Evolutionary conservation across 2,329 filamentous ascomycete genomes (phyloP), one percentile per base, ranked within the genome.

Genomic region (Xylaria sp.): DNA sequence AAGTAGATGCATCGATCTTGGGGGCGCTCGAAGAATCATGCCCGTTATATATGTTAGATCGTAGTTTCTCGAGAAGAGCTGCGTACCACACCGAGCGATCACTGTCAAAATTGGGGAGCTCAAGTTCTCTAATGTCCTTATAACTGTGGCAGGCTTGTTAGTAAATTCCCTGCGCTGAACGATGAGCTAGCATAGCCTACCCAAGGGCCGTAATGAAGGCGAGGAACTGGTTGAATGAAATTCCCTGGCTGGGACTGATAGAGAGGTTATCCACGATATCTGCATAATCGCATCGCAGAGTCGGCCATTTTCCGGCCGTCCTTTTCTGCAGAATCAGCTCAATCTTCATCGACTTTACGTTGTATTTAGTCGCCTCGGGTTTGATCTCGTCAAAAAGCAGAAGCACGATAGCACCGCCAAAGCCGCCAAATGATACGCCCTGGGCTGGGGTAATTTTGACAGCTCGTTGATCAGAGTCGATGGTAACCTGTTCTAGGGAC

Each of bases 261-360:
- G 69, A 66, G 18, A 77, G 70, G 52, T 74, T 76, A 28, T 75
- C 74, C 25, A 77, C 64, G 32, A 74, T 59, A 4, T 77, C 77
- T 18, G 82, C 81, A 79, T 91, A 87, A 1, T 67, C 52, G 28
- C 60, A 67, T 45, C 74, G 73, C 39, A 92, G 81, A 1, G 80
- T 75, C 30, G 84, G 79, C 93, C 93, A 96, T 77, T 93, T 94
- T 7, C 90, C 91, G 0, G 86, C 79, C 1, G 79, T 83, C 46
- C 84, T 82, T 79, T 97, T 97, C 68, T 85, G 85, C 18, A 97
- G 85, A 12, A 83, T 86, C 43, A 97, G 82, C 78, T 97, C 94
- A 62, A 97, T 85, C 78, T 97, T 97, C 75, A 89, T 93, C 1
- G 91, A 85, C 48, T 91, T 90, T 62, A 97, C 86, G 0, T 84